Evolutionary conservation across 2,329 filamentous ascomycete species (phyloP), one percentile per base, ranked within the genome.

Genomic region (Aspergillus ruber): DNA sequence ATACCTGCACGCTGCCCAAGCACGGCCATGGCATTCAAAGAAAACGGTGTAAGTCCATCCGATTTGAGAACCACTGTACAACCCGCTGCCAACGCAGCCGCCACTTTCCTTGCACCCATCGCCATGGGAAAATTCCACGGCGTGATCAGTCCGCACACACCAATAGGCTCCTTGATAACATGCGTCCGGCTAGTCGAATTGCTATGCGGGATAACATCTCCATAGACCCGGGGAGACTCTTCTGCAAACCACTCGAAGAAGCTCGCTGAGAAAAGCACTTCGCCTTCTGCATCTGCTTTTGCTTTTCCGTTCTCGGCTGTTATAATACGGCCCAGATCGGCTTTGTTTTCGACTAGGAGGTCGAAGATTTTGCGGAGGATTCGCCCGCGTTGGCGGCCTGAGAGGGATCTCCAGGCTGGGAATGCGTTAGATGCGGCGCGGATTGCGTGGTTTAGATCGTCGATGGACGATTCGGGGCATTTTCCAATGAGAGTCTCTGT

Each of bases 31-130:
- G 89, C 89, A 38, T 94, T 82, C 0, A 88, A 82, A 12, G 90
- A 90, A 64, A 90, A 90, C 0, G 91, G 90, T 1, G 91, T 95
- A 73, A 95, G 88, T 39, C 85, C 85, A 1, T 90, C 89, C 7
- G 88, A 84, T 68, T 97, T 97, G 62, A 83, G 82, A 2, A 96
- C 89, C 1, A 94, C 86, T 0, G 90, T 94, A 72, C 90, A 95
- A 47, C 91, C 91, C 12, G 89, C 89, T 9, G 90, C 90, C 44
- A 96, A 75, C 2, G 79, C 80, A 2, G 80, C 67, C 0, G 58
- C 72, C n/a, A 72, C 61, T 51, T 74, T 74, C 17, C 72, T 58
- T 0, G 71, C 72, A 15, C 72, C 67, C 72, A 74, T 75, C 1
- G 71, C 72, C 25, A 69, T 64, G 3, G 72, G 73, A 56, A 82